Evolutionary conservation across 495 filamentous ascomycete species (phyloP).

Genomic region (Penicillium lagena): DNA sequence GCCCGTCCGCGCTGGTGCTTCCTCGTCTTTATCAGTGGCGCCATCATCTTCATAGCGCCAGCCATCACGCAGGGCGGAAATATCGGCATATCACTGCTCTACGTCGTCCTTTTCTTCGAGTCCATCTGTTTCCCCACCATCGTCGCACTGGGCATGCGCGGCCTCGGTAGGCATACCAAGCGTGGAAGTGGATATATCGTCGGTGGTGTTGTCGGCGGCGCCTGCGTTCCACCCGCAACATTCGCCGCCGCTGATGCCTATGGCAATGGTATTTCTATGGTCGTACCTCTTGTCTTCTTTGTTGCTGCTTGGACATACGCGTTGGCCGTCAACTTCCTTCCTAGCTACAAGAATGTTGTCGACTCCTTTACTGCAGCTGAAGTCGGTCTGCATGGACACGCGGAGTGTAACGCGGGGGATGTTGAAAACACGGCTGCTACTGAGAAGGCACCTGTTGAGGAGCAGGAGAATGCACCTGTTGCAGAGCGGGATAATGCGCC

Average conservation of each 20-base stretch:
- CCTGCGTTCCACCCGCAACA: slow-evolving; percentile 44
- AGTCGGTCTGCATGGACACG: no score
- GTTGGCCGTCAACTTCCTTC: slow-evolving; percentile 56
- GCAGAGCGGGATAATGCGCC: no score
- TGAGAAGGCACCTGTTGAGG: no score
- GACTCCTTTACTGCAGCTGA: slow-evolving; percentile 22
- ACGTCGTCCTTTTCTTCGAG: slow-evolving; percentile 54
- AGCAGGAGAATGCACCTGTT: no score
- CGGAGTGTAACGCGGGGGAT: no score
- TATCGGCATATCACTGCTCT: slow-evolving; percentile 44
- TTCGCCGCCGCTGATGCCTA: slow-evolving; percentile 44
- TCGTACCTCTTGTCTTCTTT: slow-evolving; percentile 41
- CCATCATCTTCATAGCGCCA: slow-evolving; percentile 35
- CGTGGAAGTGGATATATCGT: slow-evolving; percentile 52
- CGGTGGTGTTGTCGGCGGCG: slow-evolving; percentile 50
- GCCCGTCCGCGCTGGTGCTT: slow-evolving; percentile 47
- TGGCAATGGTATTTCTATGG: slow-evolving; percentile 45
- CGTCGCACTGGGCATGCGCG: slow-evolving; percentile 54
- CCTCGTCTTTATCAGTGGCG: slow-evolving; percentile 30
- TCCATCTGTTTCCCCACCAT: slow-evolving; percentile 59
- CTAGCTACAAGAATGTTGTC: slow-evolving; percentile 49
- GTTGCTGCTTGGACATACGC: slow-evolving; percentile 54
- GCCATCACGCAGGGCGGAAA: slow-evolving; percentile 27
- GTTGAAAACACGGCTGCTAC: no score
- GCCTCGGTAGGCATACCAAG: slow-evolving; percentile 54